Evolutionary conservation across 345 rosid species (phyloP), one percentile per base, ranked within the genome.

Genomic region (Aquilaria yunnanensis): DNA sequence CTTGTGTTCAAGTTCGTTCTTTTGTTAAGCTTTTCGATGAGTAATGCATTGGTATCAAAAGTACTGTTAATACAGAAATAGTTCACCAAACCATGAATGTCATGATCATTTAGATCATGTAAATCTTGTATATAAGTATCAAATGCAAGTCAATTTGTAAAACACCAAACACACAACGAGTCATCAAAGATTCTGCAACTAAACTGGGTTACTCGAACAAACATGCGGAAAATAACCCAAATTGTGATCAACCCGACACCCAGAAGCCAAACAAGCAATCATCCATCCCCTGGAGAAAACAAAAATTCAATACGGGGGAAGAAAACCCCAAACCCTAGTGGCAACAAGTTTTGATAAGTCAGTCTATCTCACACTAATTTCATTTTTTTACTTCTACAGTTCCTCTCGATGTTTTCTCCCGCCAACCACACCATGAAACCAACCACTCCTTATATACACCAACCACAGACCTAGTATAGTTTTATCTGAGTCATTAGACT

Each of bases 361-460:
- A 74, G 83, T 72, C 53, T 70, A 48, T 59, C 62, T 43, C 72
- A 66, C 56, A 50, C 79, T 74, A 57, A 37, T 64, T 54, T 65
- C 54, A 33, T 66, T 1, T 61, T 61, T 52, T 59, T 31, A 52
- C 58, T 61, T 65, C 59, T 29, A 70, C 54, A 61, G 60, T 56
- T 71, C 23, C 1, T 23, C 23, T 23, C 23, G 43, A 37, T 37
- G 43, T 2, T 37, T 37, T 37, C 8, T 37, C 3, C 8, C 23
- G 23, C 5, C 43, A 37, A 37, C 43, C 43, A 85, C 90, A 72
- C 76, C 75, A 74, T 68, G 43, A 37, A 9, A 37, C 64, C 61
- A 65, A 73, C 69, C 72, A 75, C 77, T 67, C 70, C 71, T 76
- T 83, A 78, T 85, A 64, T 83, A 81, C 79, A 81, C 61, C 70